phyloP scores from a whole-genome alignment of 805 yeast species.

The Pichia kluyveri region DNA sequence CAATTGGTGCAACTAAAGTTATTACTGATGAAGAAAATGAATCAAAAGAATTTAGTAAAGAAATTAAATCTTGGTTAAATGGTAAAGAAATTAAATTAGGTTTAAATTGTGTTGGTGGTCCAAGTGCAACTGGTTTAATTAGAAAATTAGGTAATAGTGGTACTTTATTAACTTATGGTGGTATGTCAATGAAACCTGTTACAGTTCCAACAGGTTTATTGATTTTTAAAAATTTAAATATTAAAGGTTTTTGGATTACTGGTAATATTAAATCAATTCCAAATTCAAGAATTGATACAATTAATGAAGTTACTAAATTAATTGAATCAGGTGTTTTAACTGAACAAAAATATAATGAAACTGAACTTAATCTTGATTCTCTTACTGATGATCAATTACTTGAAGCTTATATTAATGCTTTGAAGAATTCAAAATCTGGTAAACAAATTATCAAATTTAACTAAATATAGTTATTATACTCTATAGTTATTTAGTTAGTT shows the following conservation, averaged over 20 bases:
- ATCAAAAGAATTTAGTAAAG: slow-evolving; percentile 55
- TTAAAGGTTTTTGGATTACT: slow-evolving; percentile 92
- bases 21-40: slow-evolving; percentile 81
- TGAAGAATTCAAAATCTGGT: slow-evolving; percentile 31
- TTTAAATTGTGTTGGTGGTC: slow-evolving; percentile 90
- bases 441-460: slow-evolving; percentile 34
- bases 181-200: slow-evolving; percentile 95
- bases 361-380: slow-evolving; percentile 23
- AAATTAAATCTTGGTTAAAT: slow-evolving; percentile 45
- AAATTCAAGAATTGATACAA: slow-evolving; percentile 44
- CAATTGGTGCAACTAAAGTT: slow-evolving; percentile 79
- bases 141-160: slow-evolving; percentile 73
- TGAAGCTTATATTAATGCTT: slow-evolving; percentile 34
- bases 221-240: slow-evolving; percentile 80
- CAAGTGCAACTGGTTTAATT: slow-evolving; percentile 71
- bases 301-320: slow-evolving; percentile 45
- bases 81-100: slow-evolving; percentile 61
- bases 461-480: not conserved
- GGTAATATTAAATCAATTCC: slow-evolving; percentile 54
- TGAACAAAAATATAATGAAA: slow-evolving; percentile 37
- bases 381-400: slow-evolving; percentile 34
- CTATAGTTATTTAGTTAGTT: too few relatives aligned
- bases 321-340: slow-evolving; percentile 49
- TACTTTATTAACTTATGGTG: slow-evolving; percentile 85
- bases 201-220: slow-evolving; percentile 81